phyloP scores from a whole-genome alignment of 2,329 filamentous ascomycete species.

The Cladophialophora yegresii region DNA sequence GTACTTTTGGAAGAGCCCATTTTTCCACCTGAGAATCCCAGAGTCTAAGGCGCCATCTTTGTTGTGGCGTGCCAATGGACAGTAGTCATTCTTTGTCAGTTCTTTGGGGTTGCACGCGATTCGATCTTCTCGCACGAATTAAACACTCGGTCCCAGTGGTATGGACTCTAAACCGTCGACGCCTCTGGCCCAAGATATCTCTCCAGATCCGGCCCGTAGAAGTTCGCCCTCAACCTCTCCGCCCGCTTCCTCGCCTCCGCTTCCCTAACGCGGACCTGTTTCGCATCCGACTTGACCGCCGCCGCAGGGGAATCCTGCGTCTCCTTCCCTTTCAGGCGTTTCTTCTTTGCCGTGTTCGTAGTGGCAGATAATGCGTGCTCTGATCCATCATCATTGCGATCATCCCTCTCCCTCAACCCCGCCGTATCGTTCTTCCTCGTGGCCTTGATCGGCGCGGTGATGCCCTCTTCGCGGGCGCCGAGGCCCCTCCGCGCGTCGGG shows the following conservation, averaged over 20 bases:
- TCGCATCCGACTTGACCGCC: constrained; percentile 65
- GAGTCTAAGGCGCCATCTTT: too few relatives aligned
- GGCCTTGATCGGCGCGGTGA: constrained; percentile 72
- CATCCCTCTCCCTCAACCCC: constrained; percentile 64
- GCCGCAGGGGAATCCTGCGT: constrained; percentile 5
- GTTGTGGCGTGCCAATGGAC: too few relatives aligned
- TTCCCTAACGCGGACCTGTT: constrained; percentile 65
- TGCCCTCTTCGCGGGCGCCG: constrained; percentile 70
- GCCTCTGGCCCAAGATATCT: constrained; percentile 62
- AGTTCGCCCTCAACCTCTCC: constrained; percentile 66
- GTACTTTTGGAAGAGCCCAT: too few relatives aligned
- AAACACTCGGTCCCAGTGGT: neutral
- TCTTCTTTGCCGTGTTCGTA: constrained; percentile 41
- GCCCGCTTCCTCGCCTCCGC: constrained; percentile 63
- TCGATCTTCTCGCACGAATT: too few relatives aligned
- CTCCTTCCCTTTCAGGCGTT: neutral
- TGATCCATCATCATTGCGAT: constrained; percentile 15
- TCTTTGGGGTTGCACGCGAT: too few relatives aligned
- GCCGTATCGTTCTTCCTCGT: constrained; percentile 71
- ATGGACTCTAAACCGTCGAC: neutral
- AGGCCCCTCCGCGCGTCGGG: constrained; percentile 67
- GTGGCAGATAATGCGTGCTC: constrained; percentile 28
- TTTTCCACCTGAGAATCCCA: too few relatives aligned
- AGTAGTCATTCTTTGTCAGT: too few relatives aligned
- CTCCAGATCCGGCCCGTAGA: constrained; percentile 76